Evolutionary conservation across 2,329 filamentous ascomycete species (phyloP).

Genomic region (Thielaviopsis ethacetica): DNA sequence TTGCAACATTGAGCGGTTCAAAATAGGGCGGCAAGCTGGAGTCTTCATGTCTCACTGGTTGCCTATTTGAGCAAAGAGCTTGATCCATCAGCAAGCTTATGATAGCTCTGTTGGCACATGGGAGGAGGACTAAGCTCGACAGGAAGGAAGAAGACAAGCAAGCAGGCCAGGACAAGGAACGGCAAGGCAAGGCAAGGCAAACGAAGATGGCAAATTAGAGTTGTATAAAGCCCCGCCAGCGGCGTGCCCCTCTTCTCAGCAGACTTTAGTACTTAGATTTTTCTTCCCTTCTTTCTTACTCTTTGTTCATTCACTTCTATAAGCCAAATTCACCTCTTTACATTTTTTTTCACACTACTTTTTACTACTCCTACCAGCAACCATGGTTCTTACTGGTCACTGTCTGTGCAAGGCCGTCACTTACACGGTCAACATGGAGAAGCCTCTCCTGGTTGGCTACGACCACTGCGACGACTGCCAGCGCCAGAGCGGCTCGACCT

Average conservation of each 20-base stretch:
- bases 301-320: background rate
- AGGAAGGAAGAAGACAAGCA: background rate
- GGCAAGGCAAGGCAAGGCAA: background rate
- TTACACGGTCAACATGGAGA: conserved; percentile 42
- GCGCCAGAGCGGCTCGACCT: conserved; percentile 51
- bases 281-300: background rate
- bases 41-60: conserved; percentile 39
- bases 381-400: conserved; percentile 51
- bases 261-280: background rate
- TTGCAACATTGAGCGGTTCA: background rate
- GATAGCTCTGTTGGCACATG: background rate
- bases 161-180: background rate
- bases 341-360: background rate
- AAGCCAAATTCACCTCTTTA: background rate
- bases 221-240: conserved; percentile 9
- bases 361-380: background rate
- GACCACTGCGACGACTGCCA: conserved; percentile 62
- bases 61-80: conserved; percentile 15
- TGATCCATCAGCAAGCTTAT: background rate
- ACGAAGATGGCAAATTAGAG: background rate
- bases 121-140: background rate
- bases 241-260: background rate
- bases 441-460: conserved; percentile 40
- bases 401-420: conserved; percentile 57
- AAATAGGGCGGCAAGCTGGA: conserved; percentile 21